Base-by-base conservation (phyloP, 306 rosid genomes). In the Phaseolus lunatus region DNA sequence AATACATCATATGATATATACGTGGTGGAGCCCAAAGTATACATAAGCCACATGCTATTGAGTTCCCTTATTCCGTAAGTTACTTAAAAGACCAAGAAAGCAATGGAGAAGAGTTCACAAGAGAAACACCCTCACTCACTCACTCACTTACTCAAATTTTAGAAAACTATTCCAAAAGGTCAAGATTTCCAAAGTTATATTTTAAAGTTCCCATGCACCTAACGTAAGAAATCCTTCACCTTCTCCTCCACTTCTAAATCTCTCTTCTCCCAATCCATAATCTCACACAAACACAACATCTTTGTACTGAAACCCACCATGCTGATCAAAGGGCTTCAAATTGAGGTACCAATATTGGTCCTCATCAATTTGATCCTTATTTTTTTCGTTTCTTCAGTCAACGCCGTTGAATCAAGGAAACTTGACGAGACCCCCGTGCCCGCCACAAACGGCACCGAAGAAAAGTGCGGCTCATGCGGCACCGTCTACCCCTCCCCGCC, bases 191-290 rank as follows among this genome's bases (percentile, higher is more conserved):
- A 64, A 61, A 76, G 26, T 48, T 61, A 4, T 50, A 63, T 37
- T 68, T 74, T 35, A 9, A 35, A 63, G 64, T 39, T 62, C 72
- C 85, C 88, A 83, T 87, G 92, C 92, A 86, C 87, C 84, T 64
- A 75, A 83, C 91, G 83, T 83, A 63, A 80, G 14, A 74, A 78
- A 63, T 18, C 64, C 82, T 70, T 73, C 78, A 49, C 24, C 69
- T 29, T 73, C 18, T n/a, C 48, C 59, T 20, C 70, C 59, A 26
- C 20, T 26, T 5, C 66, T 15, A 59, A 27, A 14, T 59, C 67
- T 59, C 43, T 27, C 62, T 15, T 59, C 31, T 15, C 43, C 67
- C 18, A 29, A 74, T 39, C 50, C 23, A 31, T n/a, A 53, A 43
- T 24, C 63, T 65, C 83, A 39, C 44, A 39, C 5, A 8, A 7